Evolutionary conservation across 257 asterid species (phyloP), one percentile per base, ranked within the genome.

Genomic region (Agastache rugosa): DNA sequence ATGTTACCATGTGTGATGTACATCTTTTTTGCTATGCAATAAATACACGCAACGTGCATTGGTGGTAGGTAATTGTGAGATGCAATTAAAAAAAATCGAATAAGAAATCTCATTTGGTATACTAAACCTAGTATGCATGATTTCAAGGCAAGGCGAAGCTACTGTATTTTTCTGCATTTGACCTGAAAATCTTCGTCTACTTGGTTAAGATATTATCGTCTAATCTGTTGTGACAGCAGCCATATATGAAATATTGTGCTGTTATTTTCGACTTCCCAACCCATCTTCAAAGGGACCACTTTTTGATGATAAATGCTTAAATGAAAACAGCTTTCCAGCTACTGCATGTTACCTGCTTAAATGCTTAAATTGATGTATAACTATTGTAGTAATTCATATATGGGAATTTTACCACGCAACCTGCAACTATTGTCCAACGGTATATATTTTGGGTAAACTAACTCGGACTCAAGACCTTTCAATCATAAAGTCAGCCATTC

Each of bases 281-380:
- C 37, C 37, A 31, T 60, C 45, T 29, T 62, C 17, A 65, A 42
- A 14, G 5, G 70, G 56, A 41, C 71, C 55, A 41, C 71, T 41
- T 20, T 17, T 4, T 34, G 12, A 12, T 37, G 51, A 11, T 34
- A 41, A 41, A 19, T 64, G 37, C n/a, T 23, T 14, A 64, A 65
- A 65, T 22, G 55, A 11, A 14, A 65, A 41, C 41, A 12, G 59
- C n/a, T 45, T 23, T 67, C 16, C 72, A 45, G 44, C 59, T 67
- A 20, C 20, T 41, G 12, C 70, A 41, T 64, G 54, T 64, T 20
- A 67, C 39, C 15, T 2, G 3, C 37, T 67, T 23, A 45, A 67
- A 67, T 67, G 72, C 72, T 25, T 67, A 2, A 3, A 23, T 44
- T 25, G 39, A 44, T 66, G 25, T 16, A 66, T 23, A 15, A 45